Conservation (phyloP, 75 land plant species). For the Sequoiadendron giganteum region DNA sequence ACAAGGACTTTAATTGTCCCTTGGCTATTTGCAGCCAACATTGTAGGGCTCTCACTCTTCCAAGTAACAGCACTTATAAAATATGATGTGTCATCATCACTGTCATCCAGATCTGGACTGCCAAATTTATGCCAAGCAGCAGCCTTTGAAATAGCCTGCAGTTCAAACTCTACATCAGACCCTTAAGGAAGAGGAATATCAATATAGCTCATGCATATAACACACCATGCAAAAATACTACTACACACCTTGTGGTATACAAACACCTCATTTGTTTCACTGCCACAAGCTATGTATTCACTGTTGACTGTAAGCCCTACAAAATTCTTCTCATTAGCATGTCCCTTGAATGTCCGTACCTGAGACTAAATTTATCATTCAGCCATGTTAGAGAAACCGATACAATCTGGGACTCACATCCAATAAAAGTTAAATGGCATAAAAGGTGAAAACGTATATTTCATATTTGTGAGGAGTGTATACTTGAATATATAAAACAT, state of each 20-base stretch:
- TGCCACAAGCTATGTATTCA: constrained; percentile 96
- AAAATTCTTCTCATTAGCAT: constrained; percentile 98
- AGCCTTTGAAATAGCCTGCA: constrained; percentile 92
- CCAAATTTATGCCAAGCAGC: constrained; percentile 87
- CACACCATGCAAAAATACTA: neutral
- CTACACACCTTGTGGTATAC: constrained; percentile 84
- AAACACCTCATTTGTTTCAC: constrained; percentile 97
- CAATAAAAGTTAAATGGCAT: neutral
- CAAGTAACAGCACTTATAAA: constrained; percentile 99
- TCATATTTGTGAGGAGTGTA: neutral
- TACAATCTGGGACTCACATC: neutral
- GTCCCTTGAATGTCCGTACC: constrained; percentile 92
- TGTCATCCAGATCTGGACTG: constrained; percentile 64
- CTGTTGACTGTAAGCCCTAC: constrained; percentile 89
- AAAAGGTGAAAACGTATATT: neutral
- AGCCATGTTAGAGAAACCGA: neutral
- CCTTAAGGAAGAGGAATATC: neutral
- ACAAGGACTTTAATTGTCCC: constrained; percentile 96
- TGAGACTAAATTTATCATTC: constrained; percentile 15
- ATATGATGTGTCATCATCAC: constrained; percentile 80
- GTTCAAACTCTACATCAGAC: neutral
- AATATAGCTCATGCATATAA: neutral
- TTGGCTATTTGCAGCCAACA: constrained; percentile 94
- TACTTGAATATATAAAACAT: neutral
- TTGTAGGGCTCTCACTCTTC: constrained; percentile 98